Base-by-base conservation (phyloP, 2,329 filamentous ascomycete genomes). In the Calonectria hawksworthii region DNA sequence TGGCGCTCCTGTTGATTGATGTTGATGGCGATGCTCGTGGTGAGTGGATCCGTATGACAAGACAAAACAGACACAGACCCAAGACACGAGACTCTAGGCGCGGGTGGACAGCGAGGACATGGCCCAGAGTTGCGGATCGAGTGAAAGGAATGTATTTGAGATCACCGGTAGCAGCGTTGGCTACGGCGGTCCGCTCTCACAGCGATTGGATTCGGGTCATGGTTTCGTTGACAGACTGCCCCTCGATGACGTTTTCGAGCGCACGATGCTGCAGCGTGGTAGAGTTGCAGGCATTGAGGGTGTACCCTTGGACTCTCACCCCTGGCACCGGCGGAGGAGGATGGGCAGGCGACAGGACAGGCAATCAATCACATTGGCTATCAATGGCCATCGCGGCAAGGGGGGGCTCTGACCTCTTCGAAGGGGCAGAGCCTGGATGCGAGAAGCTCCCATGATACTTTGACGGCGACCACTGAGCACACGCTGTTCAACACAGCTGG, bases 221-320 rank as follows among this genome's bases (percentile, higher is more conserved):
- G 36, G 30, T 34, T 65, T 64, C 28, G 26, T 63, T 41, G 54
- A 74, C 54, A 28, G 65, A 66, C 50, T 79, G 73, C 79, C 76
- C 79, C 79, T 80, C 80, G 70, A 81, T 81, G 80, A 81, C 78
- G 79, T 79, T 72, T 65, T 36, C 51, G 61, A 69, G 66, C 50
- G 50, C 59, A 75, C 64, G 64, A 36, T 69, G 66, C 50, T 67
- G 72, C 34, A 65, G 67, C 23, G 56, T 63, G 56, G 56, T 38
- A 63, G 21, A 63, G 56, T 36, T 63, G 56, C 71, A 68, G 64
- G 16, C 65, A 63, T 61, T 52, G 72, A 74, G 51, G 68, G 67
- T 73, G 59, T 41, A 70, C 67, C 72, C 67, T 70, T 70, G 72
- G 36, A 63, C 41, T 51, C 51, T 44, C 21, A 66, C 68, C 72